Base-by-base conservation (phyloP, 345 rosid genomes). In the Gossypium rotundifolium region DNA sequence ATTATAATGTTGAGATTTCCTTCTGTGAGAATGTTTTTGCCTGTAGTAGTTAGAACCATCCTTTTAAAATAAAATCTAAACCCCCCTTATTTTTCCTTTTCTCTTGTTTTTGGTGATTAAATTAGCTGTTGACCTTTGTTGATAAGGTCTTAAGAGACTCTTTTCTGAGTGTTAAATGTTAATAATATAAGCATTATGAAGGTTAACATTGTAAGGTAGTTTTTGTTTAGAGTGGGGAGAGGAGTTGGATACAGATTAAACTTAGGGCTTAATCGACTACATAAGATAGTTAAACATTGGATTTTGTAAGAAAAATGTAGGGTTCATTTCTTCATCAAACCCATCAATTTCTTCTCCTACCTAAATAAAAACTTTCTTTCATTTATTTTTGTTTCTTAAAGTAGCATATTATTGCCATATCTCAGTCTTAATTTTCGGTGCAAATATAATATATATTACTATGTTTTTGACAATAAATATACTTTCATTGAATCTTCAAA, bases 281-380 rank as follows among this genome's bases (percentile, higher is more conserved):
- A 4, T 33, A 0, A 4, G 5, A 4, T 33, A 33, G 38, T 33
- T 33, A 4, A 33, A 33, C 38, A 33, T 33, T 33, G 38, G 38
- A 4, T 33, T 33, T 33, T 4, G 68, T 44, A 51, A 61, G n/a
- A 57, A n/a, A 54, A 68, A 16, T 64, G 81, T 82, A 83, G 64
- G 81, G 81, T 42, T 76, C 79, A 48, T 71, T 65, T 22, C 64
- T 76, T 59, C 78, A 77, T 85, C 82, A 79, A 77, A 52, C 84
- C 76, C 70, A 79, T 85, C 88, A 79, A 77, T 79, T 73, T 79
- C 71, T 77, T 79, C 84, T 29, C 38, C 69, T 75, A 88, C 89
- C 89, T 79, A 86, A 85, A 84, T 83, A 23, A 77, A 80, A 87
- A 88, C 89, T 88, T 85, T 81, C 76, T 55, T 55, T 49, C 48